Evolutionary conservation across 352 stramenopile species (phyloP).

Genomic region (Phytophthora uliginosa): DNA sequence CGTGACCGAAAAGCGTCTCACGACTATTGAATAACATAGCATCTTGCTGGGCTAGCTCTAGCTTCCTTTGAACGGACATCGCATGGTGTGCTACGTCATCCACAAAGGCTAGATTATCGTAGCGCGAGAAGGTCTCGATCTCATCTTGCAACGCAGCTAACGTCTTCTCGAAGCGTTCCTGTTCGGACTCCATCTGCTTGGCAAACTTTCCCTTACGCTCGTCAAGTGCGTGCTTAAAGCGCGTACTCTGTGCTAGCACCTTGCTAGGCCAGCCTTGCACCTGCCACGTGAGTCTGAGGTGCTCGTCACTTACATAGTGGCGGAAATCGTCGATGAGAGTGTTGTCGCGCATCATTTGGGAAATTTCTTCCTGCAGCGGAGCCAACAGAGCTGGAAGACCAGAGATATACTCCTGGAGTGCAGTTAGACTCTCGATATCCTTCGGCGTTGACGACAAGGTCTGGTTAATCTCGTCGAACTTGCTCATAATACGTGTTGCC

Average conservation of each 20-base stretch:
- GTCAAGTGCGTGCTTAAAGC: constrained; percentile 82
- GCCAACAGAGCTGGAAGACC: constrained; percentile 76
- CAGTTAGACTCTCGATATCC: constrained; percentile 93
- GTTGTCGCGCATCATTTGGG: constrained; percentile 85
- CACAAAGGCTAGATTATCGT: constrained; percentile 91
- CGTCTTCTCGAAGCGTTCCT: constrained; percentile 93
- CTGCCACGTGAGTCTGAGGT: constrained; percentile 91
- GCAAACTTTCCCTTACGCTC: constrained; percentile 91
- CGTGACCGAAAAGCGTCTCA: constrained; percentile 91
- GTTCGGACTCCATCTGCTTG: constrained; percentile 95
- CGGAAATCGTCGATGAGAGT: constrained; percentile 85
- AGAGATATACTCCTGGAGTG: constrained; percentile 90
- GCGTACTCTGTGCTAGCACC: constrained; percentile 82
- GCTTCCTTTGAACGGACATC: constrained; percentile 86
- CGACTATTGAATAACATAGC: constrained; percentile 94
- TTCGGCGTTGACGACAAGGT: constrained; percentile 85
- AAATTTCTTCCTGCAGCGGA: constrained; percentile 85
- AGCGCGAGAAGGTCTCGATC: constrained; percentile 90
- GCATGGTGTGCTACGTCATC: constrained; percentile 91
- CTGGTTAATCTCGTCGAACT: constrained; percentile 91
- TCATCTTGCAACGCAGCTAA: constrained; percentile 87
- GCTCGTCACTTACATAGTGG: constrained; percentile 87
- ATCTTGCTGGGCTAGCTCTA: constrained; percentile 93
- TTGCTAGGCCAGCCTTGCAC: constrained; percentile 93
- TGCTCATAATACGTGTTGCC: constrained; percentile 71